Evolutionary conservation across 2,329 filamentous ascomycete genomes (phyloP), one percentile per base, ranked within the genome.

Genomic region (Lecanosticta acicola): DNA sequence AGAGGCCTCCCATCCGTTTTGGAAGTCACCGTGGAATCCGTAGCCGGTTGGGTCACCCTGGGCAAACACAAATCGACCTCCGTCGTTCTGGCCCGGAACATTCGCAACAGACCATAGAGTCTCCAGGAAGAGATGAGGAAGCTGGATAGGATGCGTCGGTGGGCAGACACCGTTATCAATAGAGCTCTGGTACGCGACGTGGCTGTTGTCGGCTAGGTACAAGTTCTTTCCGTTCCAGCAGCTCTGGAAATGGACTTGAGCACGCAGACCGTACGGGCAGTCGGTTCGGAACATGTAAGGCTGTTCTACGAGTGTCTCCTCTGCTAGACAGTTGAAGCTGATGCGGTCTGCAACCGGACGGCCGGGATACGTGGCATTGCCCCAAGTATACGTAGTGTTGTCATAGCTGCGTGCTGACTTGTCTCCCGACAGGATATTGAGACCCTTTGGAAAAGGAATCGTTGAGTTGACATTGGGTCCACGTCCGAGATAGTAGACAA

Each of bases 351-450:
- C 82, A 49, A 79, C 76, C 1, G 66, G 65, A 9, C 68, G 58
- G 29, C 59, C 55, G 18, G 61, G 58, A 50, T 60, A 65, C 16
- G 53, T 57, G 11, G 53, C 55, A 37, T 63, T 66, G 21, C 63
- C 64, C 51, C 59, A 69, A 9, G 66, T 70, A 32, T 66, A 55
- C 5, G 61, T 55, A n/a, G 56, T 48, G 46, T 59, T 61, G 40
- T 66, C 65, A 34, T 64, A 66, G 24, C 75, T 71, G 39, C 84
- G 77, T 41, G 74, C 71, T 57, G 62, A 71, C 20, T 79, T 67
- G 58, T 87, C 74, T 36, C 86, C 86, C 46, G 76, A 79, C 36
- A 90, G 61, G 70, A 91, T 87, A 62, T 80, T 78, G 53, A 91
- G 75, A 13, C 83, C 84, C 19, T 75, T 62, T 4, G 85, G 86